Evolutionary conservation across 2,329 filamentous ascomycete genomes (phyloP), one percentile per base, ranked within the genome.

Genomic region (Microsporum audouinii): DNA sequence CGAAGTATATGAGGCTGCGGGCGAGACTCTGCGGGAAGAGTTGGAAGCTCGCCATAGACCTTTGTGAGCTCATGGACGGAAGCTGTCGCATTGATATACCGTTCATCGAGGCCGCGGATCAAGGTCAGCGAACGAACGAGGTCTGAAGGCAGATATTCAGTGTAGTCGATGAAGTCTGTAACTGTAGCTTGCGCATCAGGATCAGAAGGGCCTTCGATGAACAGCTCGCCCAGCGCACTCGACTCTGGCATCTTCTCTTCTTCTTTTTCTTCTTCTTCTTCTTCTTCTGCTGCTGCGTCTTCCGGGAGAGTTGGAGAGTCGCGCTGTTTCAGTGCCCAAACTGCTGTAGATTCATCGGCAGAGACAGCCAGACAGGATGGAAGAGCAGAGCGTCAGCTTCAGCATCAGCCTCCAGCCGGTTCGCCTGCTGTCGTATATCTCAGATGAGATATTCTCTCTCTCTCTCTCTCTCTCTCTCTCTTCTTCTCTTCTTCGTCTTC

Each of bases 151-250:
- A 85, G 84, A 76, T 84, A 85, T 73, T 87, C 84, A 64, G 84
- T 87, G 73, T 86, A 87, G 71, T 86, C 83, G 62, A 86, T 81
- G 71, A 84, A 87, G 71, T 87, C 84, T 65, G 83, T 85, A 53
- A 87, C 81, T 31, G 84, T 85, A 38, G 83, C 82, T 69, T 86
- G 83, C 61, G 83, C 82, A 68, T 87, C 84, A 38, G 84, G 84
- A 68, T 86, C 83, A 60, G 79, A 78, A 59, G 79, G 77, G 29
- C 77, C 75, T 65, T 79, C 75, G n/a, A 76, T 66, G 45, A 76
- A 73, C 59, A 78, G 69, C 62, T 73, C 75, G 41, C 74, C 73
- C 60, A 73, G 71, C 57, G 76, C 73, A 64, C 75, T 74, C 41
- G 72, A 71, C 59, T 73, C 72, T 60, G 73, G 71, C 75, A 77